Evolutionary conservation across 495 filamentous ascomycete species (phyloP).

Genomic region (Cetradonia linearis): DNA sequence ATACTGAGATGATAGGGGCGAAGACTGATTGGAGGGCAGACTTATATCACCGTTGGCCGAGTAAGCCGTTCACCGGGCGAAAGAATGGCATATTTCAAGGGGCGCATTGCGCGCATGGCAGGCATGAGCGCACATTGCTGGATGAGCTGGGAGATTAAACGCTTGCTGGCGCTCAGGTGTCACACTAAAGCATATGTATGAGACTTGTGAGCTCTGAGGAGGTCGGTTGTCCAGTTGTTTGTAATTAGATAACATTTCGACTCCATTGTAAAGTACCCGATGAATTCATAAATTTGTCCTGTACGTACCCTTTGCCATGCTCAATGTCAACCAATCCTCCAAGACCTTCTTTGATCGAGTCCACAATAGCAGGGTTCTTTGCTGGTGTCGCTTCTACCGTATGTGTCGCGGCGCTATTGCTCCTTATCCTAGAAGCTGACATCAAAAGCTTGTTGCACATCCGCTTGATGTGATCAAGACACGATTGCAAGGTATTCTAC

Average conservation of each 20-base stretch:
- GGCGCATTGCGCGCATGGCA: not conserved
- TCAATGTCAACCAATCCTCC: conserved; percentile 44
- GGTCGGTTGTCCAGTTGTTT: not conserved
- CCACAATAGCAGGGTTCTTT: conserved; percentile 3
- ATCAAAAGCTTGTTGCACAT: conserved; percentile 43
- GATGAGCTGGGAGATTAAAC: not conserved
- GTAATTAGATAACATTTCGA: not conserved
- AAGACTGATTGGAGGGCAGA: conserved; percentile 35
- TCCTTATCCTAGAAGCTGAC: not conserved
- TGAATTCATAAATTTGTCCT: not conserved
- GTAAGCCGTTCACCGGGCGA: not conserved
- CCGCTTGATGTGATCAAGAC: conserved; percentile 95
- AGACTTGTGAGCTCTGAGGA: not conserved
- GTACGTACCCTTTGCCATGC: conserved; percentile 9
- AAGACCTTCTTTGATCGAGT: conserved; percentile 50
- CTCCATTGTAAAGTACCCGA: not conserved
- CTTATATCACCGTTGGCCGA: conserved; percentile 61
- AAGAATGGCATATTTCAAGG: not conserved
- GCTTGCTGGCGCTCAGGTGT: not conserved
- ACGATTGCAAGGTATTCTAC: conserved; percentile 65
- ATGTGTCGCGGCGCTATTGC: not conserved
- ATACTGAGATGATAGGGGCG: not conserved
- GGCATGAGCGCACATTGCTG: not conserved
- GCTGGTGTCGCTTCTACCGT: conserved; percentile 12
- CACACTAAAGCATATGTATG: not conserved